Base-by-base conservation (phyloP, 2,329 filamentous ascomycete genomes). In the Ascochyta pisi region DNA sequence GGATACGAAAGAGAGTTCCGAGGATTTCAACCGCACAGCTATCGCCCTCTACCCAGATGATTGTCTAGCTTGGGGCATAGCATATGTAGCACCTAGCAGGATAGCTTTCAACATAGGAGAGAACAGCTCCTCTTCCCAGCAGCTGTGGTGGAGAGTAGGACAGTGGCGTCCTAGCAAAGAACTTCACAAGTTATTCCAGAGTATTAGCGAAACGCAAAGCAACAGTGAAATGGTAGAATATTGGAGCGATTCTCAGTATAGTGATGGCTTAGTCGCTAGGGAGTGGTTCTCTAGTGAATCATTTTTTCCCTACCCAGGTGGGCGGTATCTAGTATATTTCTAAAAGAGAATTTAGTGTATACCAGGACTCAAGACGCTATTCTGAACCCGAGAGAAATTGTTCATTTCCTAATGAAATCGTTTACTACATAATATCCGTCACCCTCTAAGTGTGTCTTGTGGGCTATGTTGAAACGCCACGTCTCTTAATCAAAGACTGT, bases 151-250 rank as follows among this genome's bases (percentile, higher is more conserved):
- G 57, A 50, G 12, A 13, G 38, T 51, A 13, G 33, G 35, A 16
- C 13, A 53, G 13, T 61, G 54, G 60, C 54, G 52, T 24, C 57
- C 58, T 10, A 23, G 49, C 55, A 40, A 13, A 37, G 16, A 56
- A 29, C 52, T 63, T 7, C 52, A 55, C 37, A n/a, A 27, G 4
- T 16, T 63, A 1, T 58, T 54, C 23, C 48, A 49, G 26, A n/a
- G 38, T 8, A 57, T 61, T 42, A 51, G 60, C 22, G 4, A 33
- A 26, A 31, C 16, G 4, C 12, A 29, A 24, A n/a, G 34, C 26
- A 41, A 31, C 10, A 33, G 23, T 16, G 24, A 9, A 2, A 16
- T 54, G 35, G n/a, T 22, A 47, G 52, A 47, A 27, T 31, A 46
- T 22, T 57, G 44, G 57, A 24, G 16, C 12, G 44, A 53, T 43